Evolutionary conservation across 768 basidiomycete genomes (phyloP).

Genomic region (Mycena indigotica): DNA sequence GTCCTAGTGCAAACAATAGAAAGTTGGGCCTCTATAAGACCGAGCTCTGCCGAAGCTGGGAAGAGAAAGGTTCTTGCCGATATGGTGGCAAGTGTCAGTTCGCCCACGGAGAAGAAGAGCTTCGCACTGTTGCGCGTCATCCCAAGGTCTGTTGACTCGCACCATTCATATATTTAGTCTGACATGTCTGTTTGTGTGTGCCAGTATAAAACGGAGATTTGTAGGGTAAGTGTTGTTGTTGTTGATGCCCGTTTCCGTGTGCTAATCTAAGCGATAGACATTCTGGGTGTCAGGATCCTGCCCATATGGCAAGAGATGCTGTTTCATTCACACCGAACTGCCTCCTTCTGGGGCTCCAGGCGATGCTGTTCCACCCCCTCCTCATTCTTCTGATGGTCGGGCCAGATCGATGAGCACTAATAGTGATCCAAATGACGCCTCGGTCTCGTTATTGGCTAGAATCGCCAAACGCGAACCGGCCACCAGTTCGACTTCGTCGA

Average conservation of each 20-base stretch:
- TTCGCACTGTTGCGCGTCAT: constrained; percentile 81
- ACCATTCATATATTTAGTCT: no score
- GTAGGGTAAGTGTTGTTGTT: constrained; percentile 60
- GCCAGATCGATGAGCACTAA: constrained; percentile 72
- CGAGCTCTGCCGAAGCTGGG: constrained; percentile 88
- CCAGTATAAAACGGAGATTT: constrained; percentile 97
- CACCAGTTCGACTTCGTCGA: constrained; percentile 38
- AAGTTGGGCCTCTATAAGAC: constrained; percentile 92
- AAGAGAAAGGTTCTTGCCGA: constrained; percentile 84
- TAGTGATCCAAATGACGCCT: constrained; percentile 77
- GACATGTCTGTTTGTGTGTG: constrained; percentile 13
- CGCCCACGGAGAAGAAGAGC: constrained; percentile 88
- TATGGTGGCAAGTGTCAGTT: constrained; percentile 92
- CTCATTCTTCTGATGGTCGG: constrained; percentile 52
- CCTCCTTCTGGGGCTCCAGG: constrained; percentile 63
- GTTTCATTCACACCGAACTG: constrained; percentile 90
- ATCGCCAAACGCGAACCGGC: constrained; percentile 65
- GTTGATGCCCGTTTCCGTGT: constrained; percentile 12
- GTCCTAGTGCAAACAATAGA: constrained; percentile 89
- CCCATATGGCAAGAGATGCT: constrained; percentile 90
- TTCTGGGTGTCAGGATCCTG: constrained; percentile 95
- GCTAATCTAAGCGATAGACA: constrained; percentile 51
- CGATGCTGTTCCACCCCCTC: constrained; percentile 55
- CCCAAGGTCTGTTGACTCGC: constrained; percentile 65
- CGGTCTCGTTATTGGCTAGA: constrained; percentile 74